phyloP scores from a whole-genome alignment of 495 filamentous ascomycete species.

The Evernia prunastri region DNA sequence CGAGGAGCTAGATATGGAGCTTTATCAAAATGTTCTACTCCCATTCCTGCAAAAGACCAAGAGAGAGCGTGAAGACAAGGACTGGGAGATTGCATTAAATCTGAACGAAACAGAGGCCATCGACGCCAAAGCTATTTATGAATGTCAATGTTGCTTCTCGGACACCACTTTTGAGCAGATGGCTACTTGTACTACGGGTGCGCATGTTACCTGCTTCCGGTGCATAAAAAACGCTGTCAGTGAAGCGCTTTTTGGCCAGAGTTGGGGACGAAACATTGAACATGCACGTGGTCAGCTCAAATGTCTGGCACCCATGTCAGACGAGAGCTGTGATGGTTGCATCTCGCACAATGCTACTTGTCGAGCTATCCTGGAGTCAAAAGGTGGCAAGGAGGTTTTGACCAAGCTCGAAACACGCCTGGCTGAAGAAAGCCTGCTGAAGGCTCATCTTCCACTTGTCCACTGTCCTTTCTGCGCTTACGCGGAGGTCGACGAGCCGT shows the following conservation, averaged over 20 bases:
- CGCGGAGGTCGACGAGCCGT: slow-evolving; percentile 77
- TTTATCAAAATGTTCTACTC: slow-evolving; percentile 58
- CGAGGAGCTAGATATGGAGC: slow-evolving; percentile 72
- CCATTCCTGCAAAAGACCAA: slow-evolving; percentile 53
- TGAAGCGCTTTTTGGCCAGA: slow-evolving; percentile 88
- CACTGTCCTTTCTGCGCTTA: slow-evolving; percentile 89
- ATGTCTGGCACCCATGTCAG: slow-evolving; percentile 66
- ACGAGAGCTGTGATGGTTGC: slow-evolving; percentile 62
- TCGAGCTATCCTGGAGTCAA: slow-evolving; percentile 60
- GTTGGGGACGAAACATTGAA: slow-evolving; percentile 76
- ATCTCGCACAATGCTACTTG: slow-evolving; percentile 61
- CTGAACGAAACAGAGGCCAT: slow-evolving; percentile 74
- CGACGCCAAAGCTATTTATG: slow-evolving; percentile 60
- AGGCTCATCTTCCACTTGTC: slow-evolving; percentile 66
- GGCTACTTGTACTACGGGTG: slow-evolving; percentile 60
- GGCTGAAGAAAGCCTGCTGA: slow-evolving; percentile 62
- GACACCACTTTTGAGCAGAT: slow-evolving; percentile 76
- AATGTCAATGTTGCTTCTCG: slow-evolving; percentile 86
- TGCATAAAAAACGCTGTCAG: slow-evolving; percentile 73
- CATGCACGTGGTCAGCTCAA: slow-evolving; percentile 61
- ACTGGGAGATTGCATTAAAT: slow-evolving; percentile 56
- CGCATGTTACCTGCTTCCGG: slow-evolving; percentile 78
- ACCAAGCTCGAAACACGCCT: slow-evolving; percentile 69
- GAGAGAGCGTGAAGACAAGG: slow-evolving; percentile 52
- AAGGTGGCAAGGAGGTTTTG: slow-evolving; percentile 60